These are phyloP conservation scores for Mycena pura DNA, from an alignment of 768 basidiomycete species.

Conservation along the genomic window DNA sequence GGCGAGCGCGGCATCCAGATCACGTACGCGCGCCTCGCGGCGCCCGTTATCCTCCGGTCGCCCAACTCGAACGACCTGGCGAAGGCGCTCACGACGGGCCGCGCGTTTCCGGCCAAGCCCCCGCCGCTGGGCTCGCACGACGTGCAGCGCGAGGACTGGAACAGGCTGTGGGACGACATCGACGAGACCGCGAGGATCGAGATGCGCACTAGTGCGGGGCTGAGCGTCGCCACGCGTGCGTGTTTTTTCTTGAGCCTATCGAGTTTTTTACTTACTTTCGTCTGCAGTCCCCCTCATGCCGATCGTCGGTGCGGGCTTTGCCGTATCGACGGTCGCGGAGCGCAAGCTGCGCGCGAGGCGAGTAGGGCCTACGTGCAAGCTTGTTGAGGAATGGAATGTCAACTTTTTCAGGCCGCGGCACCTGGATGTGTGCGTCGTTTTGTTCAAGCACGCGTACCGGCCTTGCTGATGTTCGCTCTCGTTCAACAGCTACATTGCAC, in stretches of 20 bases:
- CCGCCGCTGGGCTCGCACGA: constrained; percentile 13
- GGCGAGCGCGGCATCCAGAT: constrained; percentile 12
- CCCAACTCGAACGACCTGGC: constrained; percentile 20
- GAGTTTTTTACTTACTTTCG: not conserved
- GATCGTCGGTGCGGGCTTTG: constrained; percentile 21
- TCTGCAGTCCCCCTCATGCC: constrained; percentile 23
- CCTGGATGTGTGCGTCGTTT: constrained; percentile 18
- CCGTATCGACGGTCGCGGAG: constrained; percentile 20
- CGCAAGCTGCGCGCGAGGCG: constrained; percentile 22
- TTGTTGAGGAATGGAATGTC: constrained; percentile 23
- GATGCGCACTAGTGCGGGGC: constrained; percentile 21
- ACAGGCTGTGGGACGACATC: constrained; percentile 22
- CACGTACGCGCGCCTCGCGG: constrained; percentile 11
- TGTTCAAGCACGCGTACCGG: not conserved
- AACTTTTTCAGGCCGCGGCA: constrained; percentile 23
- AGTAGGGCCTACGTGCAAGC: constrained; percentile 24
- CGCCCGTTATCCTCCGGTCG: constrained; percentile 16
- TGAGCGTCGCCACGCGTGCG: constrained; percentile 22
- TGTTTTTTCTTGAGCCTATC: not conserved
- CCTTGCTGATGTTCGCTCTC: constrained; percentile 2
- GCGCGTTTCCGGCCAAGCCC: constrained; percentile 17
- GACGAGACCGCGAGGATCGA: constrained; percentile 25
- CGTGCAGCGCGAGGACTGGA: constrained; percentile 21
- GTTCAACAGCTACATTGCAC: constrained; percentile 17
- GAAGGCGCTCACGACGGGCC: constrained; percentile 16